phyloP scores from a whole-genome alignment of 2,329 filamentous ascomycete species.

The Monosporascus sp. region DNA sequence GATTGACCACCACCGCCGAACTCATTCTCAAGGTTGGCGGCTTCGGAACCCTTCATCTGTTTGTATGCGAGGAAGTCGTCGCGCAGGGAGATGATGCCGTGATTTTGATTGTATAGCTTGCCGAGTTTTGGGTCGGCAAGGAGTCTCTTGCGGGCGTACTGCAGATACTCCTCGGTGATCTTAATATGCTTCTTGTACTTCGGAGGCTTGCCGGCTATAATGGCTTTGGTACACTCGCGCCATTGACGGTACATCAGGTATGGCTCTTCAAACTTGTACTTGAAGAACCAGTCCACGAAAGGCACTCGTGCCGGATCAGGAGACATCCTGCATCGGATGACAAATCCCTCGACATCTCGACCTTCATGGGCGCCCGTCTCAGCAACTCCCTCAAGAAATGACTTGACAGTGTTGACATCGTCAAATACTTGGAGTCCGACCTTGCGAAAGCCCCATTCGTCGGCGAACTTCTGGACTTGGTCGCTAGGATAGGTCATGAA shows the following conservation, averaged over 20 bases:
- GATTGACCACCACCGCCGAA: slow-evolving; percentile 44
- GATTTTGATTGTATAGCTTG: slow-evolving; percentile 75
- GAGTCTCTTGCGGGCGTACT: slow-evolving; percentile 73
- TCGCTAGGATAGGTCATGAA: slow-evolving; percentile 82
- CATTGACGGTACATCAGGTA: slow-evolving; percentile 99
- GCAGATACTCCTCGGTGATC: slow-evolving; percentile 87
- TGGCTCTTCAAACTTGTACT: slow-evolving; percentile 99
- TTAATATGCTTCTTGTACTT: slow-evolving; percentile 79
- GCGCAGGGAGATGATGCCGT: slow-evolving; percentile 88
- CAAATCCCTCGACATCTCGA: slow-evolving; percentile 93
- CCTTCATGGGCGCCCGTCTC: slow-evolving; percentile 87
- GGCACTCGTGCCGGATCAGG: slow-evolving; percentile 43
- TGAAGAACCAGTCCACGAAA: slow-evolving; percentile 98
- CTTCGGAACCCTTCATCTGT: slow-evolving; percentile 82
- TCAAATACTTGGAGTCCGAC: slow-evolving; percentile 75
- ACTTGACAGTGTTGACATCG: slow-evolving; percentile 67
- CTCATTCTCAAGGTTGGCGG: slow-evolving; percentile 69
- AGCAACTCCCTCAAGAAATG: slow-evolving; percentile 77
- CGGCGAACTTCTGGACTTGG: slow-evolving; percentile 84
- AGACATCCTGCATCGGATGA: slow-evolving; percentile 78
- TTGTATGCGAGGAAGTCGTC: slow-evolving; percentile 82
- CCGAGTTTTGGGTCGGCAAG: slow-evolving; percentile 62
- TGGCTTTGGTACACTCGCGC: slow-evolving; percentile 90
- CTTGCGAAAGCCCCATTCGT: slow-evolving; percentile 90
- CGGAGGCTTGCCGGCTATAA: slow-evolving; percentile 72